Conservation (phyloP, 2,329 filamentous ascomycete species). For the Alternaria brassicicola region DNA sequence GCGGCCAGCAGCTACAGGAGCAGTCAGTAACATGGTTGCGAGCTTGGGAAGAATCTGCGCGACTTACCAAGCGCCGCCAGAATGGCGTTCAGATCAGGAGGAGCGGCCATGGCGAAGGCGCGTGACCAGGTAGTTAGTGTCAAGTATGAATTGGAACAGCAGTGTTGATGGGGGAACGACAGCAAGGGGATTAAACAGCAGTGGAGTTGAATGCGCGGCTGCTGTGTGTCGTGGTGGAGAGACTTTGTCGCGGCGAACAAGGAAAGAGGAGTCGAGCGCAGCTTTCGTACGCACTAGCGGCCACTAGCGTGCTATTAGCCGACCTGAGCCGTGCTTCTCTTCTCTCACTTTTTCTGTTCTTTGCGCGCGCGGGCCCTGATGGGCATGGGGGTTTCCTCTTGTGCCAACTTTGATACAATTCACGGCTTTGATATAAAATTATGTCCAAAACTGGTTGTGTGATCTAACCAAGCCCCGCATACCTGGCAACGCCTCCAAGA, state of each 20-base stretch:
- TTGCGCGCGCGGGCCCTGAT: too few species aligned
- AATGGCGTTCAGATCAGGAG: conserved; percentile 49
- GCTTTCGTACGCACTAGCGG: conserved; percentile 8
- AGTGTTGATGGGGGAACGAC: background rate
- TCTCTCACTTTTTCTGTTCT: too few species aligned
- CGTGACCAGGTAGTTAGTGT: conserved; percentile 3
- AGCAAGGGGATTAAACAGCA: background rate
- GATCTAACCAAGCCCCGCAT: background rate
- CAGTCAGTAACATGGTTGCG: conserved; percentile 13
- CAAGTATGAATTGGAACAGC: background rate
- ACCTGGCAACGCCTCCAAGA: background rate
- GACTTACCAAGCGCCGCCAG: conserved; percentile 48
- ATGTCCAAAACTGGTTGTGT: background rate
- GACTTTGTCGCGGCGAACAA: conserved; percentile 18
- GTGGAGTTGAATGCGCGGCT: conserved; percentile 14
- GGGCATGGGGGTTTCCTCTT: too few species aligned
- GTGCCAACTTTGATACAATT: too few species aligned
- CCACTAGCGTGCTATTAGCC: conserved; percentile 11
- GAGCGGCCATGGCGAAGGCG: conserved; percentile 40
- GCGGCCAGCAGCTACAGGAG: conserved; percentile 51
- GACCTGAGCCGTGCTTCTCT: conserved; percentile 11
- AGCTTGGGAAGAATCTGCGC: background rate
- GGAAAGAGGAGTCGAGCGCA: conserved; percentile 22
- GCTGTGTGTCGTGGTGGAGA: conserved; percentile 19
- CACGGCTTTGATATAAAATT: background rate